Evolutionary conservation across 2,329 filamentous ascomycete genomes (phyloP), one percentile per base, ranked within the genome.

Genomic region (Furcasterigmium sp.): DNA sequence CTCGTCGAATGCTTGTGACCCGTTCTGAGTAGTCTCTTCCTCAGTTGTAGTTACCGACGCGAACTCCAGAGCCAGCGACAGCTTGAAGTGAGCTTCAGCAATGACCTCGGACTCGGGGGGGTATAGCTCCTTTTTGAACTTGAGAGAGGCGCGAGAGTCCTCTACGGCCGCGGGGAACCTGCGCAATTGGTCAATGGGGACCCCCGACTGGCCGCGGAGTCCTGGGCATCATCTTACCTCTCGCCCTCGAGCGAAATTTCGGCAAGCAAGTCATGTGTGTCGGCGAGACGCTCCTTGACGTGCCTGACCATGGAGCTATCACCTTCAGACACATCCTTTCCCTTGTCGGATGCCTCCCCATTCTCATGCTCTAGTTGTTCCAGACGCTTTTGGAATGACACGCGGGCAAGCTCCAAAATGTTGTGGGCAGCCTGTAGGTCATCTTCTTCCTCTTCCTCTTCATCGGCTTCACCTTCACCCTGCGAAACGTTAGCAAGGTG

Each of bases 241-340:
- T 97, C 93, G 53, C 93, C 95, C 68, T 98, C 93, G 21, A 98
- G 74, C n/a, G 87, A 94, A 49, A 98, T 96, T 65, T 98, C 93
- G 9, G 91, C 87, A 49, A 97, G 85, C 44, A 95, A 78, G 60
- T 96, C 91, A 61, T 96, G 89, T 8, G 89, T 95, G 59, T 98
- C 93, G 47, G 89, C 89, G 26, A 97, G 77, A 44, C 89, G 82
- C 64, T 95, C 88, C 64, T 90, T 91, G 57, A 91, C 73, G 47
- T 86, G 80, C 51, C 75, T 67, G 35, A 72, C 51, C 3, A 60
- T 54, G 32, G 67, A 64, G 8, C 63, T 64, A 41, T 73, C 68
- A 18, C 60, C 60, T 28, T 65, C 56, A 14, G 59, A 58, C 28
- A 57, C 58, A 46, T 70, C 66, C 46, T 74, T 73, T 32, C 60